Percentiles rank a stretch among this genome's conserved stretches.
Evolutionary conservation across 2,329 filamentous ascomycete species (phyloP).

Genomic region (Uncinocarpus reesii): DNA sequence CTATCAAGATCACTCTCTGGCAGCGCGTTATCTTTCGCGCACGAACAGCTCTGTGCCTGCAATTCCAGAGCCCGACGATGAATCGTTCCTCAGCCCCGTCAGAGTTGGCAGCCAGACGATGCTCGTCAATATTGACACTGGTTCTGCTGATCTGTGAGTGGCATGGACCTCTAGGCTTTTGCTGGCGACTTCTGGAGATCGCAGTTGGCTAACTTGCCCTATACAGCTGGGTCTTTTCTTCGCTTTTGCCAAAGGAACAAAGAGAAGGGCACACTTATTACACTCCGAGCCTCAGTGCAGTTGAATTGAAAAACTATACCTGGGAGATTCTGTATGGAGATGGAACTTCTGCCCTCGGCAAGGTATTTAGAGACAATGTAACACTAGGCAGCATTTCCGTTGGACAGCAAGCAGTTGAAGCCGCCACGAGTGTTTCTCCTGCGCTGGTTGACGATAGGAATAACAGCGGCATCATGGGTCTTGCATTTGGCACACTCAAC

Average conservation of each 20-base stretch:
- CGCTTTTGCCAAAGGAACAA: slow-evolving; percentile 42
- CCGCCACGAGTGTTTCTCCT: slow-evolving; percentile 44
- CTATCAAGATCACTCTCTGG: neutral
- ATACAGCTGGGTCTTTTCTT: slow-evolving; percentile 56
- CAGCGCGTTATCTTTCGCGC: neutral
- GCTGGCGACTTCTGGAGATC: neutral
- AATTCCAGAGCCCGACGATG: slow-evolving; percentile 43
- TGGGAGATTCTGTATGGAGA: slow-evolving; percentile 59
- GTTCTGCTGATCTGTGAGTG: slow-evolving; percentile 54
- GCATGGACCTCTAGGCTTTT: too few species aligned
- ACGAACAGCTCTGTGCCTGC: slow-evolving; percentile 22
- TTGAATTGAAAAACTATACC: slow-evolving; percentile 39
- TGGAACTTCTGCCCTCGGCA: slow-evolving; percentile 51
- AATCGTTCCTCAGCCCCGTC: slow-evolving; percentile 53
- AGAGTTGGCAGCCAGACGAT: slow-evolving; percentile 53
- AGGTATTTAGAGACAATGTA: slow-evolving; percentile 57
- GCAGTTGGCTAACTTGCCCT: neutral
- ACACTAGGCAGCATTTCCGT: slow-evolving; percentile 51
- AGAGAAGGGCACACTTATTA: slow-evolving; percentile 50
- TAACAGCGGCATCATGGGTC: slow-evolving; percentile 51
- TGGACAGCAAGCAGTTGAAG: slow-evolving; percentile 54
- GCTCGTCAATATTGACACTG: slow-evolving; percentile 62
- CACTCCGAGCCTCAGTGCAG: slow-evolving; percentile 41
- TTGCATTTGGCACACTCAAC: slow-evolving; percentile 52
- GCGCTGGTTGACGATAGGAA: slow-evolving; percentile 42